These are phyloP conservation scores for Boletus edulis DNA, from an alignment of 768 basidiomycete genomes.

Conservation along the genomic window DNA sequence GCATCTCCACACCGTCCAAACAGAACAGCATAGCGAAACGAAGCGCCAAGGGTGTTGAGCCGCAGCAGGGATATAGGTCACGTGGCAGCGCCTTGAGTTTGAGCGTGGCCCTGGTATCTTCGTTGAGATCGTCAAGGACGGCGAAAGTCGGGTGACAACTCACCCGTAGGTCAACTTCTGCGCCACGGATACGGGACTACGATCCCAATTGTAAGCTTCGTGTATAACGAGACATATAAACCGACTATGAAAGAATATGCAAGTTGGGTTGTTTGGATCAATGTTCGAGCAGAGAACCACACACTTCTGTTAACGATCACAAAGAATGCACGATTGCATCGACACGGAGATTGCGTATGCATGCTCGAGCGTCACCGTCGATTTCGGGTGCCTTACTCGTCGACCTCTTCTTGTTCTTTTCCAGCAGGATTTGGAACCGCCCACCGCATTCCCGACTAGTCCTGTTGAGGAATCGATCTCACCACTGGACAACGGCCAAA, in stretches of 20 bases:
- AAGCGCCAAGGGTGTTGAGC: no score
- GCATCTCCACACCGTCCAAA: no score
- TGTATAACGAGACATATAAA: constrained; percentile 34
- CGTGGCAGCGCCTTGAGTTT: constrained; percentile 67
- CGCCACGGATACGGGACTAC: no score
- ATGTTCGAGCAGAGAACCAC: not conserved
- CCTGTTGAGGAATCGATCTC: not conserved
- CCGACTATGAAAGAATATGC: constrained; percentile 6
- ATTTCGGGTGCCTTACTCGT: not conserved
- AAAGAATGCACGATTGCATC: constrained; percentile 16
- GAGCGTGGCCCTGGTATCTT: no score
- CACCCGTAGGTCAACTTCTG: constrained; percentile 65
- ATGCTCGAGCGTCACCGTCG: constrained; percentile 19
- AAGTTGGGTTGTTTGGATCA: not conserved
- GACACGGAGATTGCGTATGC: constrained; percentile 27
- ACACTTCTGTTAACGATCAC: constrained; percentile 10
- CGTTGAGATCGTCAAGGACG: no score
- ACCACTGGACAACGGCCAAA: not conserved
- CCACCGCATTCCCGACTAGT: constrained; percentile 19
- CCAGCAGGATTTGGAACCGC: constrained; percentile 23
- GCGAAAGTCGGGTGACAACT: constrained; percentile 31
- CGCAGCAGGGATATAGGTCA: constrained; percentile 54
- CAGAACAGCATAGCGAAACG: no score
- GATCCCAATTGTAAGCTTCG: constrained; percentile 73
- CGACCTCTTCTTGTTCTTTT: constrained; percentile 11